Evolutionary conservation across 2,329 filamentous ascomycete genomes (phyloP).

Genomic region (Leptographium lundbergii): DNA sequence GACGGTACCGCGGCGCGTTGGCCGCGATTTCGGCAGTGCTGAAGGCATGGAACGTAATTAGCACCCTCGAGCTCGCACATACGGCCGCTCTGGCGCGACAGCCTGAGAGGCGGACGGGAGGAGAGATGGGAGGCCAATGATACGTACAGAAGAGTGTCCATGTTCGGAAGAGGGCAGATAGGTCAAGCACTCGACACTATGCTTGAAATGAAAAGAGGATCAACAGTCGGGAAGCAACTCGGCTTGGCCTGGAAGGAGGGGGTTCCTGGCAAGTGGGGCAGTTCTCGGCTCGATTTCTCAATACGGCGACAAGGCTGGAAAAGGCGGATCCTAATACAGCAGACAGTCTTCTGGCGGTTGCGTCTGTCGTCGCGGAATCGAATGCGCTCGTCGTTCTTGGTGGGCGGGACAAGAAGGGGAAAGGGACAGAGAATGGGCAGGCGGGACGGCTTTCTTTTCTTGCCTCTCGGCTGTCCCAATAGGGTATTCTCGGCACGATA

Average conservation of each 20-base stretch:
- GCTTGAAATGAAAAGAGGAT: neutral
- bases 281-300: neutral
- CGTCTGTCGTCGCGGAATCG: neutral
- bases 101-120: neutral
- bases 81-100: neutral
- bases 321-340: neutral
- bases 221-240: neutral
- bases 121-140: neutral
- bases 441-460: neutral
- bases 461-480: neutral
- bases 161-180: neutral
- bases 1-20: constrained; percentile 77
- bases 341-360: neutral
- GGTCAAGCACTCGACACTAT: neutral
- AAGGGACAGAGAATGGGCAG: neutral
- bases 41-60: constrained; percentile 17
- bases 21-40: constrained; percentile 87
- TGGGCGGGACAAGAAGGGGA: neutral
- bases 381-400: neutral
- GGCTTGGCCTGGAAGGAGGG: neutral
- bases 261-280: neutral
- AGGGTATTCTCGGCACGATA: neutral
- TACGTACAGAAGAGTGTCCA: constrained; percentile 10
- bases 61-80: constrained; percentile 3
- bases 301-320: neutral